Percentiles rank a stretch among this genome's conserved stretches.
Conservation (phyloP, 1,284 basidiomycete species). For the Ceratobasidium papillatum region DNA sequence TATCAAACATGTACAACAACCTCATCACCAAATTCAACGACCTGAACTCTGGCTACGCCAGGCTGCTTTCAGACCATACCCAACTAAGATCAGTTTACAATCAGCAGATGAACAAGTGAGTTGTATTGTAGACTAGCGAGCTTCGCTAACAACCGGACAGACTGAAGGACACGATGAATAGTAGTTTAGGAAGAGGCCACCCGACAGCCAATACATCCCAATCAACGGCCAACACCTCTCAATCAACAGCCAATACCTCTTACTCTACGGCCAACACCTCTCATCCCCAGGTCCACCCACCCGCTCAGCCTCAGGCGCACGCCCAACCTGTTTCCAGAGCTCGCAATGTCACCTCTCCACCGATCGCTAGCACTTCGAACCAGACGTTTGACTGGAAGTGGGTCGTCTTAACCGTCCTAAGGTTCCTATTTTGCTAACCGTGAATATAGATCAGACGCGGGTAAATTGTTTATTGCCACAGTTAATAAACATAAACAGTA, state of each 20-base stretch:
- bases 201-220: background rate
- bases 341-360: background rate
- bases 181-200: background rate
- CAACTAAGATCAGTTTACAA: background rate
- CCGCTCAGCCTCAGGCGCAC: background rate
- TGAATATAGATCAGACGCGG: constrained; percentile 13
- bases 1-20: background rate
- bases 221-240: background rate
- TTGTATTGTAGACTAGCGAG: background rate
- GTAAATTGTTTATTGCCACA: background rate
- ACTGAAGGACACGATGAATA: background rate
- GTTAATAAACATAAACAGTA: constrained; percentile 17
- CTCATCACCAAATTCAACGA: background rate
- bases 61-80: background rate
- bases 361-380: background rate
- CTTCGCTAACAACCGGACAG: background rate
- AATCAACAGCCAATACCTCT: background rate
- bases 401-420: background rate
- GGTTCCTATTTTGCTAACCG: background rate
- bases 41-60: background rate
- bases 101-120: constrained; percentile 7
- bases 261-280: background rate
- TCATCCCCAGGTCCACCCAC: background rate
- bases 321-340: background rate
- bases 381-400: constrained; percentile 28